Base-by-base conservation (phyloP, 805 yeast genomes). In the Barnettozyma botsteinii region DNA sequence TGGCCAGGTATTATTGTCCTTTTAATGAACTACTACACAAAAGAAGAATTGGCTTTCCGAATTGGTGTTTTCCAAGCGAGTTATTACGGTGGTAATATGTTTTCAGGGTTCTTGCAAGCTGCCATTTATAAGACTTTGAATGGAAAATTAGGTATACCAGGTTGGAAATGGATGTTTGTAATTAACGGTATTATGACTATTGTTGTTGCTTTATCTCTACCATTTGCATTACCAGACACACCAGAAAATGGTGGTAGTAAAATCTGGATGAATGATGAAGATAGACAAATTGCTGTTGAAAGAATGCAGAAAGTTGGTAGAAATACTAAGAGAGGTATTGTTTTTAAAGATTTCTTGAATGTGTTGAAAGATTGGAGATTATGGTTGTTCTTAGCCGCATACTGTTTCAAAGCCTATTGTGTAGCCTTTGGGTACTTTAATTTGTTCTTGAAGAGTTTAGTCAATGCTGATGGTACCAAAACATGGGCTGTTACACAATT, bases 1-100 rank as follows among this genome's bases (percentile, higher is more conserved):
- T 72, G 70, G 53, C 75, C 76, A 2, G 73, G 75, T 22, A 56
- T 62, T 12, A 55, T 57, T 21, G 58, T 49, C 38, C 48, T 63
- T 12, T 43, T 66, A 32, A 64, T 63, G 29, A 52, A 60, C 22
- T 66, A 61, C 56, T 66, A 60, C 44, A 60, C 58, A 7, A 53
- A 55, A 41, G 59, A 56, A n/a, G 69, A 65, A 45, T 44, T 65
- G 18, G 61, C 59, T 34, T 51, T 58, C 31, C 49, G 69, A 42
- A 51, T 55, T 21, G 56, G 57, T 49, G 52, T 53, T 10, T 46
- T 50, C 33, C 46, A 44, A 14, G 43, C 48, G 1, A 38, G 49
- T 15, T 37, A 21, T n/a, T 38, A 39, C 25, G 48, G 41, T 18
- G 53, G 49, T 20, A 37, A 36, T 34, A 48, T 50, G 52, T 46